Base-by-base conservation (phyloP, 2,329 filamentous ascomycete species). In the Trichoderma breve region DNA sequence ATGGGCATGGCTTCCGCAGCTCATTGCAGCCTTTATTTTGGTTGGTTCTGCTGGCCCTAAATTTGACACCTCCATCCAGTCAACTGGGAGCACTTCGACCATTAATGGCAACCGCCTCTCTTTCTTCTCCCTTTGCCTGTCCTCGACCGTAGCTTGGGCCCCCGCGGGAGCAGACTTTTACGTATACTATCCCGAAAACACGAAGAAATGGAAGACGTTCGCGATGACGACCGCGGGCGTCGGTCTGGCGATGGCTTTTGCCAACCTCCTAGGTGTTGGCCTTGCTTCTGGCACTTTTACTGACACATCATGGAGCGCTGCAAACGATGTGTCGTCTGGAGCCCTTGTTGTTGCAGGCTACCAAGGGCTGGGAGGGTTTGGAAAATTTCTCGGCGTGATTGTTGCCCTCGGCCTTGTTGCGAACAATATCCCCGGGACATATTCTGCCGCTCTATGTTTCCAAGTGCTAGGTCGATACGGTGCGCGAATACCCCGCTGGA, bases 21-120 rank as follows among this genome's bases (percentile, higher is more conserved):
- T 93, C 0, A 89, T 90, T 65, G 87, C 90, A 76, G 88, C 94
- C 77, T 88, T 94, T 75, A 92, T 94, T 82, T 80, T 94, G 71
- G 90, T 95, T 74, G 85, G 92, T 2, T 83, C 93, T 3, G 92
- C 70, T 87, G 91, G 71, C 78, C 84, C 70, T 81, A 91, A 53
- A 84, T 96, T 60, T 30, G 76, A 81, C 90, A 89, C 71, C 92
- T 92, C 77, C 43, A 51, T 51, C 43, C 43, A 51, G 0, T 51
- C 43, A 51, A 51, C 9, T 51, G 43, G 43, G 0, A 21, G 43
- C n/a, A 51, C 43, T 51, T 51, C 43, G 43, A 51, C 43, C 43
- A 24, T 51, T 21, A 51, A 51, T 21, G 43, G 43, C n/a, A 51
- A 51, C n/a, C 43, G 43, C 11, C 43, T 51, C 43, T 51, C 43